Conservation (phyloP, 768 basidiomycete genomes). For the Boletus rufocinnamomeus region DNA sequence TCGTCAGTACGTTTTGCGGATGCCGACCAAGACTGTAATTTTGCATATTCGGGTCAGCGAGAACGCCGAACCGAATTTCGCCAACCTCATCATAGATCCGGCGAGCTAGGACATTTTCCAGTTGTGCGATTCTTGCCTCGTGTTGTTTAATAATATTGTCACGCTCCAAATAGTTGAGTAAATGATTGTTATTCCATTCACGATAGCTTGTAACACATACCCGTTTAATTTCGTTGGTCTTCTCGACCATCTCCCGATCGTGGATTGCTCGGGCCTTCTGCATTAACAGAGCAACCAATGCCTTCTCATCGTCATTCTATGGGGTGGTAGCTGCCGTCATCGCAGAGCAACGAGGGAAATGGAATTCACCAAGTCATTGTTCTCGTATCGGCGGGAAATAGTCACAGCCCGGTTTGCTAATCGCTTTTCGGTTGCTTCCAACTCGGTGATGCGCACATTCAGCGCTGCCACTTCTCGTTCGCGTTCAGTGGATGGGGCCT, state of each 20-base stretch:
- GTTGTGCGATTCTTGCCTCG: constrained; percentile 44
- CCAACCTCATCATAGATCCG: constrained; percentile 40
- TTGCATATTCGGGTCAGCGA: constrained; percentile 16
- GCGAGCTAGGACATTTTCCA: constrained; percentile 50
- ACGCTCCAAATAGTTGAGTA: constrained; percentile 38
- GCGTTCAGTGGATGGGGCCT: constrained; percentile 26
- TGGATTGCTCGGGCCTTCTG: constrained; percentile 47
- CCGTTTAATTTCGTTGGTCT: constrained; percentile 57
- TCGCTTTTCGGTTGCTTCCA: constrained; percentile 34
- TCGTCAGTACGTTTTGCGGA: constrained; percentile 15
- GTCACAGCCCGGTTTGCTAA: constrained; percentile 28
- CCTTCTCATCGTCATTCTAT: constrained; percentile 53
- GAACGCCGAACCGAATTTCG: constrained; percentile 14
- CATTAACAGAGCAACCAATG: constrained; percentile 48
- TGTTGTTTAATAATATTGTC: constrained; percentile 48
- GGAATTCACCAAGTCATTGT: constrained; percentile 47
- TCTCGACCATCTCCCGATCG: constrained; percentile 54
- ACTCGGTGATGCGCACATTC: constrained; percentile 25
- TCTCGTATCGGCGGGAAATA: constrained; percentile 43
- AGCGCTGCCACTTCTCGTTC: constrained; percentile 30
- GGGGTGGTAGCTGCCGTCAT: constrained; percentile 16
- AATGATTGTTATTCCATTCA: constrained; percentile 10
- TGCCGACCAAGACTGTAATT: constrained; percentile 14
- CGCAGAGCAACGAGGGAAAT: constrained; percentile 4
- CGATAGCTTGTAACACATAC: constrained; percentile 34